Base-by-base conservation (phyloP, 306 rosid species). In the Trichosanthes truncata region DNA sequence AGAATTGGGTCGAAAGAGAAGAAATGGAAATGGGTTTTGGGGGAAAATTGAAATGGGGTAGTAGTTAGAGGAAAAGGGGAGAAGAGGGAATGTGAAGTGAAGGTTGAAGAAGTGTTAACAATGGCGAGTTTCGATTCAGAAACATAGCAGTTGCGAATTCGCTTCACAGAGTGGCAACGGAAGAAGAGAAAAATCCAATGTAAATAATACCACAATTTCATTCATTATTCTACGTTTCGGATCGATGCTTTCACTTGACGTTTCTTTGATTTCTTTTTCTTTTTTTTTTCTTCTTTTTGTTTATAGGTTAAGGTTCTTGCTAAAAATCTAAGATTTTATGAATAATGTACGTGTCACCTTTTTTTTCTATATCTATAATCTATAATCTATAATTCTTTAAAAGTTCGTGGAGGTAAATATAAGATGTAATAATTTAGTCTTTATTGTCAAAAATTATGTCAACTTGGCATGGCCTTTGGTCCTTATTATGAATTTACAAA, bases 221-320 rank as follows among this genome's bases (percentile, higher is more conserved):
- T 38, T 69, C 20, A 1, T 13, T 12, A 0, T 46, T 68, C 33
- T 68, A 71, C 53, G n/a, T 23, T 69, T 69, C 9, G n/a, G 76
- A 69, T 43, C 52, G 12, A 69, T 21, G 76, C 76, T 71, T 71
- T 56, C 36, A 45, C 20, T 43, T 45, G 76, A 71, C 76, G 76
- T 43, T 66, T n/a, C n/a, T n/a, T n/a, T n/a, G n/a, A n/a, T n/a
- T n/a, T n/a, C n/a, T n/a, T n/a, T n/a, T n/a, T n/a, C n/a, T n/a
- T n/a, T 3, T 35, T 60, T 26, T 62, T 14, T 62, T 62, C 15
- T 1, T 18, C 61, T 7, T 1, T n/a, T n/a, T n/a, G n/a, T n/a
- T n/a, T n/a, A n/a, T 29, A 29, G 2, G 33, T 29, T 29, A 29
- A 1, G 33, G 33, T 29, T 29, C 33, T 29, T 29, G 33, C 33